phyloP scores from a whole-genome alignment of 1,139 yeast species.

The Geotrichum bryndzae region DNA sequence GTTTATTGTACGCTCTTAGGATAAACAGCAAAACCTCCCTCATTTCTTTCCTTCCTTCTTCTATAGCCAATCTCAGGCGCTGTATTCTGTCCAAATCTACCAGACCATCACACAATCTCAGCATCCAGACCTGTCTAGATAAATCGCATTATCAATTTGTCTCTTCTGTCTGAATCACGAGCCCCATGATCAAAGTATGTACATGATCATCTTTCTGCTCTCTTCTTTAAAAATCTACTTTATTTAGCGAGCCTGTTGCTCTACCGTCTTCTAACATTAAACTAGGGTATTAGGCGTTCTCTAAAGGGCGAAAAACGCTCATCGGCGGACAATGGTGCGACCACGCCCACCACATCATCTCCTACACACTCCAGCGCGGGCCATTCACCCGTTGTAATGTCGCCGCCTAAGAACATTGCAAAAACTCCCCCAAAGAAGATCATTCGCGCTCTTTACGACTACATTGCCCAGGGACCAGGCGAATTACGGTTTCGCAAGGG shows the following conservation, averaged over 20 bases:
- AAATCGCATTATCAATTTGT: background rate
- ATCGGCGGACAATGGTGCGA: slow-evolving; percentile 22
- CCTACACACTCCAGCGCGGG: slow-evolving; percentile 24
- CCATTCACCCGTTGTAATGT: background rate
- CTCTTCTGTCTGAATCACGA: background rate
- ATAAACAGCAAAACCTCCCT: too few species aligned
- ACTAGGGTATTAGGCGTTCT: slow-evolving; percentile 20
- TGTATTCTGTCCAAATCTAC: background rate
- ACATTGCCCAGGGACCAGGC: slow-evolving; percentile 73
- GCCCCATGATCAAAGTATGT: background rate
- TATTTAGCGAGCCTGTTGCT: background rate
- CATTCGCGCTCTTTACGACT: slow-evolving; percentile 74
- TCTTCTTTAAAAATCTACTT: background rate
- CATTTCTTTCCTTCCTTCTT: too few species aligned
- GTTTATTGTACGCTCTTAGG: too few species aligned
- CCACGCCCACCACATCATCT: slow-evolving; percentile 16
- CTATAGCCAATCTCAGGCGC: background rate
- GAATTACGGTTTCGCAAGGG: slow-evolving; percentile 76
- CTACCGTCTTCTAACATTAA: background rate
- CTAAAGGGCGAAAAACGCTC: slow-evolving; percentile 33
- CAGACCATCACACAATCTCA: background rate
- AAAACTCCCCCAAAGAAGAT: slow-evolving; percentile 63
- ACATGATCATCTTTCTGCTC: background rate
- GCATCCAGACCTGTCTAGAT: background rate
- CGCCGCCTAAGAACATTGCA: slow-evolving; percentile 24